Conservation (phyloP, 306 rosid genomes). For the Lathyrus aphaca region DNA sequence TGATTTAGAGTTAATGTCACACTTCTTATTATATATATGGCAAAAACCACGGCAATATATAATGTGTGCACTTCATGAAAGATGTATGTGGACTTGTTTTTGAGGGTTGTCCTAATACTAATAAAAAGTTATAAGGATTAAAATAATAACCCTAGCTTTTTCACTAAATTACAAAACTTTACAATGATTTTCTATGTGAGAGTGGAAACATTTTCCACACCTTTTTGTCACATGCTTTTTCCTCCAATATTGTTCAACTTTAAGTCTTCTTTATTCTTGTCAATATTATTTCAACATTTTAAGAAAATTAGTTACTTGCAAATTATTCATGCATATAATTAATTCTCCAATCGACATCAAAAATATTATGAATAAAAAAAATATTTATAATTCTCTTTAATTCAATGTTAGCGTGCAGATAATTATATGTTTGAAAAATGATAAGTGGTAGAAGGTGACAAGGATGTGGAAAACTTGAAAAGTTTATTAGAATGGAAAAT, state of each 20-base stretch:
- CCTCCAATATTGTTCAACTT: conserved; percentile 29
- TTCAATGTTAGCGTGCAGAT: too few species aligned
- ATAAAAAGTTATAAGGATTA: not conserved
- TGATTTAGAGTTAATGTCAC: not conserved
- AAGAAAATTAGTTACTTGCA: not conserved
- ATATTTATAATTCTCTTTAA: too few species aligned
- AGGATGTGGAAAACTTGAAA: conserved; percentile 4
- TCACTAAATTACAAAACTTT: conserved; percentile 47
- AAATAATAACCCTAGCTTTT: conserved; percentile 43
- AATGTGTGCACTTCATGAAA: conserved; percentile 12
- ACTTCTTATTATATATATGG: not conserved
- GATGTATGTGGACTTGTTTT: conserved; percentile 53
- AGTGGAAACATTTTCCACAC: conserved; percentile 21
- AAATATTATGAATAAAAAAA: not conserved
- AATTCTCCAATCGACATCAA: not conserved
- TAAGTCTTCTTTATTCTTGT: conserved; percentile 11
- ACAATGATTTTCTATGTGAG: conserved; percentile 21
- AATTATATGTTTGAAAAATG: too few species aligned
- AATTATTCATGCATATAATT: not conserved
- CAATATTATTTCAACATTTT: conserved; percentile 13
- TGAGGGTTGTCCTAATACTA: conserved; percentile 34
- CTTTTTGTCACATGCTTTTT: conserved; percentile 23
- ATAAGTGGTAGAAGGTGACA: not conserved
- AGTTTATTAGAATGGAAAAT: not conserved
- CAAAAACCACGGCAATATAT: conserved; percentile 23